Conservation (phyloP, 305 asterid genomes). For the Solanum hybrid region DNA sequence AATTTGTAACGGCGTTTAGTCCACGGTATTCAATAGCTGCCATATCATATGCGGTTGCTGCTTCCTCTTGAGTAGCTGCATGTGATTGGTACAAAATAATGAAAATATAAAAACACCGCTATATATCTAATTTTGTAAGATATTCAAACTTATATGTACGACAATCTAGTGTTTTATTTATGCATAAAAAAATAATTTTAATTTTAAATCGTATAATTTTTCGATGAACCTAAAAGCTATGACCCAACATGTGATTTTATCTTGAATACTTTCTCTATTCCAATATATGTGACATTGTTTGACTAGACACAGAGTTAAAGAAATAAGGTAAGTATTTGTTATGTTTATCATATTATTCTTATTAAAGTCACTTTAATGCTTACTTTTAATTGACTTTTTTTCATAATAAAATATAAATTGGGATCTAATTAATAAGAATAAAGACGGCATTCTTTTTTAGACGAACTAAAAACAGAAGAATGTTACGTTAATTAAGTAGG, state of each 20-base stretch:
- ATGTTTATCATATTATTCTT: too few relatives aligned
- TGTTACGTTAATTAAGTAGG: not conserved
- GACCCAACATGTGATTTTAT: not conserved
- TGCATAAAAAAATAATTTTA: too few relatives aligned
- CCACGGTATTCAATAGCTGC: constrained; percentile 96
- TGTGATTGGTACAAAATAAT: not conserved
- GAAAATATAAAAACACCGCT: too few relatives aligned
- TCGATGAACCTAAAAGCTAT: not conserved
- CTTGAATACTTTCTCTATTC: not conserved
- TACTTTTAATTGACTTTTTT: too few relatives aligned
- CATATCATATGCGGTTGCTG: constrained; percentile 87
- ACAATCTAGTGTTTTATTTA: too few relatives aligned
- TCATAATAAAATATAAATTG: too few relatives aligned
- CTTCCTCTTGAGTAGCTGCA: constrained; percentile 92
- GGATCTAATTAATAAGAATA: too few relatives aligned
- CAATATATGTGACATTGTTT: not conserved
- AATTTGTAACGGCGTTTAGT: constrained; percentile 79
- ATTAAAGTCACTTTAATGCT: not conserved
- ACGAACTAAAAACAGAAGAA: too few relatives aligned
- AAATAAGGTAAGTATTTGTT: too few relatives aligned
- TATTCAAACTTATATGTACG: not conserved
- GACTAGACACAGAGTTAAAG: rapidly evolving
- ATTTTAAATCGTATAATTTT: too few relatives aligned
- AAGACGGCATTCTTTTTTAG: too few relatives aligned
- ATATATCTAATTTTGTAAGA: too few relatives aligned